Base-by-base conservation (phyloP, 192 early-diverging fungal genomes). In the Coemansia sp. region DNA sequence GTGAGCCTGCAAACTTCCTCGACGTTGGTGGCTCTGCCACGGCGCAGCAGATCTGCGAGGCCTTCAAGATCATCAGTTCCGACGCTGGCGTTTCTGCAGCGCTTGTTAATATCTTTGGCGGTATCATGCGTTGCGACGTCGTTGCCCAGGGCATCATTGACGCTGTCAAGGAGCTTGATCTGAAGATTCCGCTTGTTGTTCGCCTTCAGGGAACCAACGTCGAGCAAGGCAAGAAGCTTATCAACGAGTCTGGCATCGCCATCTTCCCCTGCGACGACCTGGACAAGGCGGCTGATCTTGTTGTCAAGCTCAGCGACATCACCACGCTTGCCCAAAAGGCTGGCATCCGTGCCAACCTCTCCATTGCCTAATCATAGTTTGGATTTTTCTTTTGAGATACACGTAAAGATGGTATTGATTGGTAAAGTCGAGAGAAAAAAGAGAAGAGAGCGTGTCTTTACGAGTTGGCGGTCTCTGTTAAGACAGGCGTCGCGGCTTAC, bases 101-200 rank as follows among this genome's bases (percentile, higher is more conserved):
- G 64, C 91, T 99, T 64, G 95, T 97, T 70, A 99, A 99, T 85
- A 99, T 99, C 74, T 99, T 99, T 70, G 95, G 97, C 67, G 97
- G 95, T 59, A 99, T 99, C 76, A 99, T 99, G 95, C 90, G 95
- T 57, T 99, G 95, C 82, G 95, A 97, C 75, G 89, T 99, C 52
- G 95, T 98, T 84, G 95, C 97, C 31, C 86, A 97, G 80, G 97
- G 95, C 74, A 95, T 99, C 70, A 97, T 99, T 83, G 87, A 89
- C 14, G 97, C 95, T 45, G 91, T 96, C 34, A 85, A 91, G 70
- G 86, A 96, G 67, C 84, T 99, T 40, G 91, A 92, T 45, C 86
- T 99, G 47, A 86, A 87, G 75, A 88, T 99, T 52, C 97, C 95
- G n/a, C 85, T 99, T 37, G 87, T 99, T 64, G 95, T 99, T 41